phyloP scores from a whole-genome alignment of 495 filamentous ascomycete genomes.

The Thermochaetoides thermophila region DNA sequence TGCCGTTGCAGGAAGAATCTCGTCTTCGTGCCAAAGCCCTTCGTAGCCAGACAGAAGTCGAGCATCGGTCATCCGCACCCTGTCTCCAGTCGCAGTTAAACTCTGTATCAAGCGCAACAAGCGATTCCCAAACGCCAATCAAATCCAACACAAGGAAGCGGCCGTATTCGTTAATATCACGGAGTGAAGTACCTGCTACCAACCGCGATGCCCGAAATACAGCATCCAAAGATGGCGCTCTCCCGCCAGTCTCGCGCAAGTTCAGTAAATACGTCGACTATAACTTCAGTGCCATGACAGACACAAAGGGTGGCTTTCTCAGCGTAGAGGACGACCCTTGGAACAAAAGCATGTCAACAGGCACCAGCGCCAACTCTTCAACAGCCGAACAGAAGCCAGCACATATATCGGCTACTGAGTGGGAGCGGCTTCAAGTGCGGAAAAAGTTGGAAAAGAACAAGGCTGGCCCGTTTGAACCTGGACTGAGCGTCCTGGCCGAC shows the following conservation, averaged over 20 bases:
- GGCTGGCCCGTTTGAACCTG: conserved; percentile 74
- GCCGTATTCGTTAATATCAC: conserved; percentile 46
- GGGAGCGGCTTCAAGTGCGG: conserved; percentile 69
- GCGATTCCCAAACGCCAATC: no score
- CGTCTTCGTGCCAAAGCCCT: conserved; percentile 85
- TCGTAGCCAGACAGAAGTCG: conserved; percentile 52
- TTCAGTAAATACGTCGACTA: conserved; percentile 92
- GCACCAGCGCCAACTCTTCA: conserved; percentile 13
- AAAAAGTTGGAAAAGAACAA: conserved; percentile 54
- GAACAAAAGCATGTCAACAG: conserved; percentile 57
- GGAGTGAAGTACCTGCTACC: conserved; percentile 42
- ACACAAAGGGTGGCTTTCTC: conserved; percentile 92
- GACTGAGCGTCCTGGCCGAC: conserved; percentile 51
- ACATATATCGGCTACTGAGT: conserved; percentile 84
- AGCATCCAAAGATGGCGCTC: conserved; percentile 24
- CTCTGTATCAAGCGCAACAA: conserved; percentile 26
- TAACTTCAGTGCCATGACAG: conserved; percentile 93
- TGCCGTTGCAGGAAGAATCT: conserved; percentile 56
- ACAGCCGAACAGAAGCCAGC: conserved; percentile 54
- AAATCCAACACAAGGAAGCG: no score
- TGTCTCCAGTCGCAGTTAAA: conserved; percentile 18
- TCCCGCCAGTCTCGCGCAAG: conserved; percentile 32
- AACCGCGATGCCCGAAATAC: conserved; percentile 47
- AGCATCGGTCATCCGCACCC: conserved; percentile 23
- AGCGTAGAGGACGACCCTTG: conserved; percentile 76